Evolutionary conservation across 805 yeast genomes (phyloP).

Genomic region (Dipodascus albidus): DNA sequence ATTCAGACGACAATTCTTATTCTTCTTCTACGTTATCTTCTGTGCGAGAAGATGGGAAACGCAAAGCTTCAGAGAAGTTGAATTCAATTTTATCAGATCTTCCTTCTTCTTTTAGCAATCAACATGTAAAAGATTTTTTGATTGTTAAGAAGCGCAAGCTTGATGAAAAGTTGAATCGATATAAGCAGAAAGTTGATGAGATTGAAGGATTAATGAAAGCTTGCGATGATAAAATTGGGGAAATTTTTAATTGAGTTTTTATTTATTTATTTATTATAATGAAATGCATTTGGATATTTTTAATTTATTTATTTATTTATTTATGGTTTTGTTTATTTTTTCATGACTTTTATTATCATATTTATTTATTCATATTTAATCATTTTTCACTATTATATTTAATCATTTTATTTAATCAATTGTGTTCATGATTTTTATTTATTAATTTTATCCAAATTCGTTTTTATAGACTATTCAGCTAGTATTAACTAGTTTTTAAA

Average conservation of each 20-base stretch:
- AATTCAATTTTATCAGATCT: constrained; percentile 11
- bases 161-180: constrained; percentile 23
- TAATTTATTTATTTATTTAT: too few species aligned
- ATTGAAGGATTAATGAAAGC: constrained; percentile 19
- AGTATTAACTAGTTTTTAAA: too few species aligned
- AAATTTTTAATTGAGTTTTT: constrained; percentile 2
- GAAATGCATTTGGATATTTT: background rate
- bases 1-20: background rate
- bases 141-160: constrained; percentile 23
- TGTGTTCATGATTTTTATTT: too few species aligned
- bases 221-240: constrained; percentile 21
- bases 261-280: background rate
- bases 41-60: constrained; percentile 1
- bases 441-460: too few species aligned
- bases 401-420: too few species aligned
- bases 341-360: too few species aligned
- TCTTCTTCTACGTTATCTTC: constrained; percentile 1
- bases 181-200: constrained; percentile 16
- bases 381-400: too few species aligned
- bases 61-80: constrained; percentile 2
- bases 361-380: too few species aligned
- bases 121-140: constrained; percentile 23
- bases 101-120: constrained; percentile 19
- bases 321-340: too few species aligned
- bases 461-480: too few species aligned